Evolutionary conservation across 257 asterid genomes (phyloP), one percentile per base, ranked within the genome.

Genomic region (Cordia subcordata): DNA sequence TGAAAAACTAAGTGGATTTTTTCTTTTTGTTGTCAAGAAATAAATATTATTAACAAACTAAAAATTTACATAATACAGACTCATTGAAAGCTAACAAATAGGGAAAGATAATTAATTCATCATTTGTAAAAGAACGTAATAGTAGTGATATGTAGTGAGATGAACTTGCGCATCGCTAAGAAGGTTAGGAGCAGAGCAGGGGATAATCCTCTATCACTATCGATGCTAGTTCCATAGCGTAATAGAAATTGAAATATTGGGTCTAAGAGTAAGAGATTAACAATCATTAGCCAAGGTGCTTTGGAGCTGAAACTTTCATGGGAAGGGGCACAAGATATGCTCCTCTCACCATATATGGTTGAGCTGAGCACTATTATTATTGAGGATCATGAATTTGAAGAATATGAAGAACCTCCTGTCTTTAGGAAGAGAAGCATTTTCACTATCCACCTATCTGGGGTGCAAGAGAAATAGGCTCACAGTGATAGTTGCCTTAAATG

Each of bases 311-410:
- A 82, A 61, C 81, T 88, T 53, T 82, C 98, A 14, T 91, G 98
- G 98, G 95, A 91, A 64, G 98, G 88, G 76, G 71, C 84, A 27
- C 96, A 91, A 76, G 95, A 88, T 78, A 76, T 91, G 94, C 95
- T 91, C 60, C 85, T 82, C 40, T 79, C 95, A 58, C 95, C 95
- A 3, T 75, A 78, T 42, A 72, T 71, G 55, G 80, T 49, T 33
- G 64, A 82, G 83, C 96, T 94, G 44, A 91, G 80, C 64, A 84
- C 82, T 22, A 57, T 80, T 49, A 62, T 72, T 3, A 67, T 91
- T 17, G 98, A 91, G 72, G 96, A 91, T 71, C 76, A 79, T 57
- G 95, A 84, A 56, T 81, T 91, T 67, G 98, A 91, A 78, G 96
- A 88, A 57, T 91, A 84, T 57, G 95, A 91, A 61, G 90, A 84